Evolutionary conservation across 805 yeast genomes (phyloP), one percentile per base, ranked within the genome.

Genomic region (Danielozyma ontarioensis): DNA sequence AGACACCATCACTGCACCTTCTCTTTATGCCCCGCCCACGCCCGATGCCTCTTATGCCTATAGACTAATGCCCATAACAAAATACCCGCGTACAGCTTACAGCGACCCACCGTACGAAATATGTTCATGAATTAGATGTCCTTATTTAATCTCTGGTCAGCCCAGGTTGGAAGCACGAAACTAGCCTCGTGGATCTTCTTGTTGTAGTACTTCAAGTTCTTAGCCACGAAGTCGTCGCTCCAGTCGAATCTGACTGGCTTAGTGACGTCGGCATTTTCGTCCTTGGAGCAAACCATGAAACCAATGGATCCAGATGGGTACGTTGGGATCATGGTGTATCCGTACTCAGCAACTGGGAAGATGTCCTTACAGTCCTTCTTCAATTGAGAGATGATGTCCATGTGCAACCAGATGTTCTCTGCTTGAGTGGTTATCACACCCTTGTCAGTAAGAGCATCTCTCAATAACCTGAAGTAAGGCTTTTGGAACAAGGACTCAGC

Each of bases 261-360:
- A 50, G 64, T 70, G 37, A 90, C 83, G 42, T 81, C 68, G 31
- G 80, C 78, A 17, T 60, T 48, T 12, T 74, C 56, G 54, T 84
- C 83, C 69, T 88, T 90, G 42, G 82, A 74, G 62, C 97, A 89
- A 40, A 90, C 89, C 96, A 90, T 86, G 67, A 93, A 86, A n/a
- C 97, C 98, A 53, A 90, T 83, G 60, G 88, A 94, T 44, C 98
- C 98, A 13, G 96, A 80, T 44, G 98, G 96, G 56, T 90, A 90
- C 38, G 97, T 89, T 55, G 98, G 98, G 48, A 89, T 87, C 55
- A 93, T 77, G 38, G 94, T 83, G 68, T 85, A 84, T 22, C 95
- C 88, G 59, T 88, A 89, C 56, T 83, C 93, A 27, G 83, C 97
- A 34, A 77, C 83, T 29, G 96, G 95, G 80, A 90, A 90, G 29